Percentiles rank a stretch among this genome's conserved stretches.
Conservation (phyloP, 2,329 filamentous ascomycete genomes). For the Colletotrichum magnum region DNA sequence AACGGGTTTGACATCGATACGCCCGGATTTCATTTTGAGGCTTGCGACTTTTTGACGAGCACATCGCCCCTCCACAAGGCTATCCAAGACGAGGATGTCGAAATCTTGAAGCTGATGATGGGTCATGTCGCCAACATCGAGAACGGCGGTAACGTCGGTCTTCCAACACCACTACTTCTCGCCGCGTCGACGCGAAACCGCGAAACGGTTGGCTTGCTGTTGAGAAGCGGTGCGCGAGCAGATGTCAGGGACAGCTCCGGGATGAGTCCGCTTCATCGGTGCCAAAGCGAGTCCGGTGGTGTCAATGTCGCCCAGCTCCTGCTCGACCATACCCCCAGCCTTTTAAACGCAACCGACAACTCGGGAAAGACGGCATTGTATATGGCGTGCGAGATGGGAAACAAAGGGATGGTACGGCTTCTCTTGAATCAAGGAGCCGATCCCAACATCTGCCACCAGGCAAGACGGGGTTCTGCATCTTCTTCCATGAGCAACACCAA, state of each 20-base stretch:
- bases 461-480: conserved; percentile 9
- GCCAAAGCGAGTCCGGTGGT: conserved; percentile 45
- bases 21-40: conserved; percentile 45
- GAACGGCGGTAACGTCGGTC: conserved; percentile 40
- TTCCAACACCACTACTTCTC: conserved; percentile 47
- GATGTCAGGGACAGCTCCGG: conserved; percentile 45
- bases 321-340: conserved; percentile 39
- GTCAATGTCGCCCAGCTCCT: conserved; percentile 45
- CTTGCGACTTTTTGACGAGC: conserved; percentile 40
- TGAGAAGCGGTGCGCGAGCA: conserved; percentile 44
- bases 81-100: conserved; percentile 43
- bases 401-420: conserved; percentile 46
- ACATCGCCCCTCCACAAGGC: conserved; percentile 47
- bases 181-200: conserved; percentile 50
- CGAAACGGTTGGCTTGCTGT: conserved; percentile 45
- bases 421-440: conserved; percentile 43
- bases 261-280: conserved; percentile 46
- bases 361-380: conserved; percentile 48
- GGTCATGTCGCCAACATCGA: conserved; percentile 43
- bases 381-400: conserved; percentile 49
- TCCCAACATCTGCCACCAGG: conserved; percentile 45
- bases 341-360: conserved; percentile 44
- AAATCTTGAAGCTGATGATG: conserved; percentile 47
- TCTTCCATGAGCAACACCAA: conserved; percentile 8
- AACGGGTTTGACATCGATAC: conserved; percentile 46